These are phyloP conservation scores for Aegle marmelos DNA, from an alignment of 345 rosid genomes.

Conservation along the genomic window DNA sequence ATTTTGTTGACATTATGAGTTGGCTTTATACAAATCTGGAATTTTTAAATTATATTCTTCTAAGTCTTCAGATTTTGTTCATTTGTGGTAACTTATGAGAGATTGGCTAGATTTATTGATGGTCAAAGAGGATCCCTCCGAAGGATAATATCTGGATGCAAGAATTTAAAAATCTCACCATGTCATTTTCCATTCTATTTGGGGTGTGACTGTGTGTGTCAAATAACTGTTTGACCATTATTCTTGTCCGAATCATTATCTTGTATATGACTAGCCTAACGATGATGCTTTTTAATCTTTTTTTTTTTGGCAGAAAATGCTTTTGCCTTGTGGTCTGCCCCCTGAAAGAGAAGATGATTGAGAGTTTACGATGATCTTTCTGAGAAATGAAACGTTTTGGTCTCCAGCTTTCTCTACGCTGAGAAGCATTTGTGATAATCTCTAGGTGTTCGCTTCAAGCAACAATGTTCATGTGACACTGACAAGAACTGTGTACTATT, in stretches of 20 bases:
- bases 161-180: background rate
- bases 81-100: background rate
- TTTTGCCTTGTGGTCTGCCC: constrained; percentile 90
- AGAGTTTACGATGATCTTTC: background rate
- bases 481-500: background rate
- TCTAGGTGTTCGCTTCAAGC: background rate
- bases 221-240: no score
- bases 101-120: background rate
- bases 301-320: constrained; percentile 81
- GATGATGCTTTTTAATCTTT: background rate
- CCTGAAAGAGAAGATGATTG: constrained; percentile 94
- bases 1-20: background rate
- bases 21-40: background rate
- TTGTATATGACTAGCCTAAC: background rate
- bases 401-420: background rate
- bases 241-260: background rate
- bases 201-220: background rate
- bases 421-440: background rate
- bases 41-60: background rate
- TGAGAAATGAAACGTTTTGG: background rate
- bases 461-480: background rate
- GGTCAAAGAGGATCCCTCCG: background rate
- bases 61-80: background rate
- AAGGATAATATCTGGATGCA: background rate
- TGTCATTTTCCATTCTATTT: background rate